Conservation (phyloP, 768 basidiomycete species). For the Rhizopogon roseolus region DNA sequence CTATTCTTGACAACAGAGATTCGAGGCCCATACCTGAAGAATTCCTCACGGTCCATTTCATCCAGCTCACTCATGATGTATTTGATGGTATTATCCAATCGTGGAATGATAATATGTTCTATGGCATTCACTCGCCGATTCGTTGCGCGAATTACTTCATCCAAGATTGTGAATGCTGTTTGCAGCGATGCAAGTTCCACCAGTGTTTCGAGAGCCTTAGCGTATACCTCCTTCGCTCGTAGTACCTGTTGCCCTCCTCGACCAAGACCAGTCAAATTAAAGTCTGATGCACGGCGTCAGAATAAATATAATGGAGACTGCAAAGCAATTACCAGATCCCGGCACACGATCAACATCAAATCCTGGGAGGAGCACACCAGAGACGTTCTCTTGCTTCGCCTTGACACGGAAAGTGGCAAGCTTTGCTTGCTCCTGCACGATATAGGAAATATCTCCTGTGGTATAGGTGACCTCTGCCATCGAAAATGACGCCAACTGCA, state of each 20-base stretch:
- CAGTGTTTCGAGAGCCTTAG: constrained; percentile 94
- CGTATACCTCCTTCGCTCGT: constrained; percentile 94
- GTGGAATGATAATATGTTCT: constrained; percentile 94
- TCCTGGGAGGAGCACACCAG: constrained; percentile 91
- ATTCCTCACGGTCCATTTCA: constrained; percentile 97
- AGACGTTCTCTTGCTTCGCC: constrained; percentile 96
- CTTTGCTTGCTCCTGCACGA: constrained; percentile 94
- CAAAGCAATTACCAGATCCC: constrained; percentile 60
- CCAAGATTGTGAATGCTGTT: constrained; percentile 97
- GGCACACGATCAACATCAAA: constrained; percentile 88
- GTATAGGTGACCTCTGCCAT: constrained; percentile 98
- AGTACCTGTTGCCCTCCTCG: constrained; percentile 96
- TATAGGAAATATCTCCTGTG: constrained; percentile 95
- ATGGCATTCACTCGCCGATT: constrained; percentile 99
- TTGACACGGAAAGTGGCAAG: constrained; percentile 89
- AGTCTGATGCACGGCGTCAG: constrained; percentile 49
- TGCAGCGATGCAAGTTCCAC: constrained; percentile 96
- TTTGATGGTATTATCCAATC: constrained; percentile 94
- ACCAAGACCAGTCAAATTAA: constrained; percentile 94
- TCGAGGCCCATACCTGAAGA: constrained; percentile 64
- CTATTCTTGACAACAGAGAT: not conserved
- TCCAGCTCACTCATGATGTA: constrained; percentile 97
- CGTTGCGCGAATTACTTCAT: constrained; percentile 98
- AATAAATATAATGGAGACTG: not conserved
- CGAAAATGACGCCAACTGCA: constrained; percentile 98